A percentile compares a stretch with the other conserved stretches of the same genome.
Conservation (phyloP, 257 asterid genomes). For the Gardenia jasminoides region DNA sequence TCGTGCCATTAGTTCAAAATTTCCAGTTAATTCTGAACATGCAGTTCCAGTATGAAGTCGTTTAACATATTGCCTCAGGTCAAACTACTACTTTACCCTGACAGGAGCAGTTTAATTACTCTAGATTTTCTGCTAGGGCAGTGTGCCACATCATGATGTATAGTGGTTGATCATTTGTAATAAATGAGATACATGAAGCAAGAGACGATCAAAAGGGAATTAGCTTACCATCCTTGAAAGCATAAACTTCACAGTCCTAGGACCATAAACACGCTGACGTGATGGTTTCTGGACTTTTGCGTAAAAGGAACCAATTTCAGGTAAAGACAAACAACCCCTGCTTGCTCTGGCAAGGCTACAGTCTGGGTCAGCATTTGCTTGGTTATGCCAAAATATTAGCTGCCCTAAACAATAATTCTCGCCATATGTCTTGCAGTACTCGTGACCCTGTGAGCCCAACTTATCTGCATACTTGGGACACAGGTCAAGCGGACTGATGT, state of each 20-base stretch:
- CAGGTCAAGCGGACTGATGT: slow-evolving; percentile 90
- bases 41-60: neutral
- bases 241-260: slow-evolving; percentile 83
- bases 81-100: neutral
- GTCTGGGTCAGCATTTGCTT: slow-evolving; percentile 80
- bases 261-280: slow-evolving; percentile 93
- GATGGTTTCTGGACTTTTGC: slow-evolving; percentile 91
- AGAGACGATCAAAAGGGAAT: neutral
- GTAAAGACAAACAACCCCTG: slow-evolving; percentile 92
- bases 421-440: slow-evolving; percentile 83
- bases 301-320: slow-evolving; percentile 89
- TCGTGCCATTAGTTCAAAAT: neutral
- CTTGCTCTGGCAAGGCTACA: slow-evolving; percentile 66
- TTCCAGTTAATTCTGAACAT: neutral
- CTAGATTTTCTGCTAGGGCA: neutral
- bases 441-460: slow-evolving; percentile 78
- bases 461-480: slow-evolving; percentile 85
- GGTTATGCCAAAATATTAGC: slow-evolving; percentile 85
- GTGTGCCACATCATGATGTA: neutral
- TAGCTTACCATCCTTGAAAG: slow-evolving; percentile 76
- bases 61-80: neutral
- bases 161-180: neutral
- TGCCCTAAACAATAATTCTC: slow-evolving; percentile 94
- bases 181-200: neutral
- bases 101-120: neutral